Conservation (phyloP, 306 rosid species). For the Ziziphus jujuba region DNA sequence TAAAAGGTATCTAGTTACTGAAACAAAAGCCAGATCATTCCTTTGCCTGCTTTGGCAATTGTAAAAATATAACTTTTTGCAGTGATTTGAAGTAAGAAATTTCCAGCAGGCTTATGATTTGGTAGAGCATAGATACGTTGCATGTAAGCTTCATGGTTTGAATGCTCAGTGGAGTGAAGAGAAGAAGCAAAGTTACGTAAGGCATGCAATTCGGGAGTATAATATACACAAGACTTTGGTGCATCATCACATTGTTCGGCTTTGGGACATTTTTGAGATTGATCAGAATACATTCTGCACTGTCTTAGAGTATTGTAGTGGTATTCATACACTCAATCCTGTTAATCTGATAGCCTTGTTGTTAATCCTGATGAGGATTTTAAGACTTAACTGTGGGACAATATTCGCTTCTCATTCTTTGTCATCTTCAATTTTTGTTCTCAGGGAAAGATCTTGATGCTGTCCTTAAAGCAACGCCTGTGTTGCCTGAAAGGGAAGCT, state of each 20-base stretch:
- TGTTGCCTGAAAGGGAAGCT: conserved; percentile 95
- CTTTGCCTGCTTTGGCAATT: conserved; percentile 79
- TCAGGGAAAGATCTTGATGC: conserved; percentile 99
- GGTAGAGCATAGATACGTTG: conserved; percentile 97
- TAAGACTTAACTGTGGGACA: conserved; percentile 4
- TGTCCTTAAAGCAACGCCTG: conserved; percentile 85
- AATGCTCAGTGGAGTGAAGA: conserved; percentile 99
- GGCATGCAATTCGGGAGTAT: conserved; percentile 97
- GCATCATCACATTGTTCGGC: conserved; percentile 93
- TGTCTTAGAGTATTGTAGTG: conserved; percentile 90
- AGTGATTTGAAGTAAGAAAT: conserved; percentile 97
- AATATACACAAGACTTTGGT: conserved; percentile 95
- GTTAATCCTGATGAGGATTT: neutral
- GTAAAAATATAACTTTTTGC: conserved; percentile 88
- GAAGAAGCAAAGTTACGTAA: conserved; percentile 98
- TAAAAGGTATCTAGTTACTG: conserved; percentile 21
- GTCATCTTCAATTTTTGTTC: neutral
- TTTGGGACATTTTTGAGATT: conserved; percentile 99
- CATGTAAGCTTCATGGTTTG: conserved; percentile 98
- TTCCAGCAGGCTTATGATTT: conserved; percentile 99
- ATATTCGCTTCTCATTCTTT: conserved; percentile 1
- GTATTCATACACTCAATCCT: conserved; percentile 40
- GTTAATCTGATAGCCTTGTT: conserved; percentile 8
- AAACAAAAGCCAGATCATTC: conserved; percentile 35
- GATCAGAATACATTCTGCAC: conserved; percentile 98